phyloP scores from a whole-genome alignment of 352 stramenopile genomes.

The Lagenidium sp. region DNA sequence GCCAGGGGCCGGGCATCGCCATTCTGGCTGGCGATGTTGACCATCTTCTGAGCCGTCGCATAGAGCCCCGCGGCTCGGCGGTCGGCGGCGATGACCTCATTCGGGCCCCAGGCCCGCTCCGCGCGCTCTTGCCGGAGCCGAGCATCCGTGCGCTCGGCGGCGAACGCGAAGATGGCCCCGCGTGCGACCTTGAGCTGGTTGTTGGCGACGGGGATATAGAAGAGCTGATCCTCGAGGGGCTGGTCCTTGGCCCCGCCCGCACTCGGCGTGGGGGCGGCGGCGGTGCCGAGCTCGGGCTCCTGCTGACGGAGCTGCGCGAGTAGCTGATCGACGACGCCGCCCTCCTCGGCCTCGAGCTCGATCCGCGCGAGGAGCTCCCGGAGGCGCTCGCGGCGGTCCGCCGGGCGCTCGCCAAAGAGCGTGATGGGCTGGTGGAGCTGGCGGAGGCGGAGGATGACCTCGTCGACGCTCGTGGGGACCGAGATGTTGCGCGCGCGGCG shows the following conservation, averaged over 20 bases:
- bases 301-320: slow-evolving; percentile 20
- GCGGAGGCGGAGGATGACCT: slow-evolving; percentile 88
- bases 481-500: slow-evolving; percentile 85
- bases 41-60: slow-evolving; percentile 57
- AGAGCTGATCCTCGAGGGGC: slow-evolving; percentile 60
- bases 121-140: slow-evolving; percentile 46
- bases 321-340: slow-evolving; percentile 46
- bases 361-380: slow-evolving; percentile 82
- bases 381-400: slow-evolving; percentile 91
- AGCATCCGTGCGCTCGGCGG: slow-evolving; percentile 43
- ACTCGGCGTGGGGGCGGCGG: slow-evolving; percentile 44
- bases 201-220: slow-evolving; percentile 76
- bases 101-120: slow-evolving; percentile 21
- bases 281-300: slow-evolving; percentile 2
- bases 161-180: slow-evolving; percentile 74
- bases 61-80: slow-evolving; percentile 77
- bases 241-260: slow-evolving; percentile 40
- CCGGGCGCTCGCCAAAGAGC: slow-evolving; percentile 94
- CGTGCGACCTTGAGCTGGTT: slow-evolving; percentile 81
- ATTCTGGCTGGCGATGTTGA: slow-evolving; percentile 92
- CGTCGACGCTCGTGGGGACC: slow-evolving; percentile 89
- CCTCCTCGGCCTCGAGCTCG: slow-evolving; percentile 65
- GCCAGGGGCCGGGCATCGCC: slow-evolving; percentile 89
- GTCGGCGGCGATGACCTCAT: slow-evolving; percentile 44
- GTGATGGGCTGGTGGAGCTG: slow-evolving; percentile 89